phyloP scores from a whole-genome alignment of 352 stramenopile genomes.

The Phytophthora melonis region DNA sequence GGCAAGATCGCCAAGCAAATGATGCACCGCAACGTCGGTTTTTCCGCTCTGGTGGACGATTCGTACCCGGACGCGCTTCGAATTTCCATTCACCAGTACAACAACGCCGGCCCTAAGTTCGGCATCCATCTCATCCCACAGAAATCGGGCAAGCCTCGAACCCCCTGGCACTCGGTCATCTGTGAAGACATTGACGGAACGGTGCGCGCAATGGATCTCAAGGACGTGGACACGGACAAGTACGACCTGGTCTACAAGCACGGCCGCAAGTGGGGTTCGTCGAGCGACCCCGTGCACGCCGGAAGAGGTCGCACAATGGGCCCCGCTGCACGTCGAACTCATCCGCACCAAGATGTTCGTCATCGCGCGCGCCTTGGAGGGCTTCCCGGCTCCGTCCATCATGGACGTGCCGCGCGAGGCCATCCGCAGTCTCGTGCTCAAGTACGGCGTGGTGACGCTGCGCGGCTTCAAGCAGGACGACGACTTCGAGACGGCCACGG shows the following conservation, averaged over 20 bases:
- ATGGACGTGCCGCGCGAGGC: conserved; percentile 27
- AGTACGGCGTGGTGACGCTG: conserved; percentile 27
- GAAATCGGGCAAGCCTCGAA: conserved; percentile 10
- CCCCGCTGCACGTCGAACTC: conserved; percentile 24
- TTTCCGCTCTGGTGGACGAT: conserved; percentile 23
- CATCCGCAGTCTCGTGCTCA: conserved; percentile 28
- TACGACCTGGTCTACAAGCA: conserved; percentile 33
- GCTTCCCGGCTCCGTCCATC: conserved; percentile 21
- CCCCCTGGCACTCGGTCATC: conserved; percentile 20
- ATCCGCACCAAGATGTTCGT: conserved; percentile 32
- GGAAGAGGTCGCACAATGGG: conserved; percentile 26
- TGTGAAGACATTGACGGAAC: conserved; percentile 25
- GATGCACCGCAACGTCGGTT: conserved; percentile 35
- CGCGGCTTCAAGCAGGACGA: conserved; percentile 36
- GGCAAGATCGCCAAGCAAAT: conserved; percentile 31
- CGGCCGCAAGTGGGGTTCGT: conserved; percentile 32
- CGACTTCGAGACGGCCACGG: conserved; percentile 28
- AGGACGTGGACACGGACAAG: conserved; percentile 34
- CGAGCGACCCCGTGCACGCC: conserved; percentile 22
- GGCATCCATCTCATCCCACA: conserved; percentile 11
- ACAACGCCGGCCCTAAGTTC: conserved; percentile 32
- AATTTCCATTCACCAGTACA: conserved; percentile 32
- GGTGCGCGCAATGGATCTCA: conserved; percentile 14
- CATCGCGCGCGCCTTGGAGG: conserved; percentile 25
- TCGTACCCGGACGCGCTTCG: conserved; percentile 20